Evolutionary conservation across 257 asterid species (phyloP), one percentile per base, ranked within the genome.

Genomic region (Datura wrightii): DNA sequence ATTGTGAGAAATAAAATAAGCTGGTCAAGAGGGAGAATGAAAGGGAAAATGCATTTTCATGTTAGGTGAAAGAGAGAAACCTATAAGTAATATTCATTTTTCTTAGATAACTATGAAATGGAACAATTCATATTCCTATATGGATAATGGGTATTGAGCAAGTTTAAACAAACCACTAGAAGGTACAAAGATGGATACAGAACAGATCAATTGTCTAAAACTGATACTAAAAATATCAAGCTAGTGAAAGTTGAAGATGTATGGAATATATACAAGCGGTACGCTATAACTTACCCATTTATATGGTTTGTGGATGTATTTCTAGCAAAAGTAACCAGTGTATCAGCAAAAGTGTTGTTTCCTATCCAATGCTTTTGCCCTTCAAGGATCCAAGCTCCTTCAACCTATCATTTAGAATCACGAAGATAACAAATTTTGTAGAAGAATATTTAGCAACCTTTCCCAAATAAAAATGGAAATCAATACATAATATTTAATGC

Each of bases 331-430:
- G 95, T 88, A 85, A 97, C 87, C 89, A 95, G 82, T 83, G 95
- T 82, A 87, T 97, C 97, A 1, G 99, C 99, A 86, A 97, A 97
- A 46, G 99, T 94, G 90, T 97, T 92, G 90, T 97, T 95, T 83
- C 99, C 99, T 88, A 95, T 95, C 99, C 99, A 97, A 58, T 99
- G 97, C 82, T 97, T 97, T 85, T 97, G 98, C 83, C 99, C 98
- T 82, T 97, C 94, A 87, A 95, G 92, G 84, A 97, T 85, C 99
- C 99, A 97, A 56, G 99, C 99, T 81, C 99, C 99, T 80, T 91
- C 97, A 62, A 97, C 97, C 99, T 97, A 76, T 76, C 82, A 50
- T 48, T 50, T 14, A 50, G 56, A 85, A 87, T 72, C 60, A 74
- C 54, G n/a, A 46, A 15, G 62, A 83, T 59, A 50, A 50, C 46